Evolutionary conservation across 306 rosid genomes (phyloP).

Genomic region (Quercus glauca): DNA sequence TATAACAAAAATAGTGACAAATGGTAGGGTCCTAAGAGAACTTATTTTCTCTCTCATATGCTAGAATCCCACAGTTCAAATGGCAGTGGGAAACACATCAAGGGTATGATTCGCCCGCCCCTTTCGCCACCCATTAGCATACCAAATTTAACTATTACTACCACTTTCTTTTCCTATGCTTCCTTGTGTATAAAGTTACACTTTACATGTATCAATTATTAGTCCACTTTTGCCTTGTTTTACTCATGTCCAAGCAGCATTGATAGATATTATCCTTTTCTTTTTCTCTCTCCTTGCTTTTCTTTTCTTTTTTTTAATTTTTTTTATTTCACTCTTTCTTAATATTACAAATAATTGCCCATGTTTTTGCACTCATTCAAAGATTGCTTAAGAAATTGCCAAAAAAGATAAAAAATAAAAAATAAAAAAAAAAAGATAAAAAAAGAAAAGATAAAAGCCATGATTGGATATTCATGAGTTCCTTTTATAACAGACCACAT

Average conservation of each 20-base stretch:
- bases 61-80: constrained; percentile 36
- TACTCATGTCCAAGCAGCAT: constrained; percentile 17
- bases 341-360: neutral
- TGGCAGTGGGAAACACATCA: constrained; percentile 67
- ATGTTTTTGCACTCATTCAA: constrained; percentile 32
- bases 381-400: constrained; percentile 34
- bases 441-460: constrained; percentile 11
- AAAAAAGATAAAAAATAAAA: neutral
- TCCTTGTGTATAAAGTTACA: constrained; percentile 31
- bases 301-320: neutral
- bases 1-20: no score
- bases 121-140: constrained; percentile 43
- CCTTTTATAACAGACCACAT: constrained; percentile 49
- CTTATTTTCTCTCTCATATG: no score
- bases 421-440: constrained; percentile 1
- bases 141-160: constrained; percentile 44
- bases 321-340: constrained; percentile 3
- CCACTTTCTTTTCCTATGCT: constrained; percentile 35
- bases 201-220: constrained; percentile 50
- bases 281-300: neutral
- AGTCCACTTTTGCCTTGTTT: constrained; percentile 22
- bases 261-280: neutral
- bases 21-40: no score
- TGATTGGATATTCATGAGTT: constrained; percentile 40
- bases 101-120: constrained; percentile 46